Conservation (phyloP, 2,329 filamentous ascomycete species). For the Aureobasidium namibiae region DNA sequence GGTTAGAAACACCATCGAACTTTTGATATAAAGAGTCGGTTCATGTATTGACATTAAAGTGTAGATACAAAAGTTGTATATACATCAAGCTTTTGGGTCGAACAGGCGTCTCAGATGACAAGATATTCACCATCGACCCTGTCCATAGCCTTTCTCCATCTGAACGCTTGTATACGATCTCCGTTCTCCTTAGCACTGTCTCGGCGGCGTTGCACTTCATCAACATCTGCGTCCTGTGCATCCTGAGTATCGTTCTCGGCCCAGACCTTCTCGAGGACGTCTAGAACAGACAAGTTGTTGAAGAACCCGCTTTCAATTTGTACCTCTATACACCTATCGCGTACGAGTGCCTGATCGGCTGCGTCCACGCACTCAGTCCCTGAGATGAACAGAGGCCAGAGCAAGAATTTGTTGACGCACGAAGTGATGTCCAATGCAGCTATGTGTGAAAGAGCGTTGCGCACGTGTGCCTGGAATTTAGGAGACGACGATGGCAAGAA, state of each 20-base stretch:
- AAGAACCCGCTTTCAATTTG: slow-evolving; percentile 85
- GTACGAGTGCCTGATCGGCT: slow-evolving; percentile 68
- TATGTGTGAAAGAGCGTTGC: slow-evolving; percentile 75
- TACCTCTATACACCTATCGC: slow-evolving; percentile 74
- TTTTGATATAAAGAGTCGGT: too few relatives aligned
- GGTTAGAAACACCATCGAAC: too few relatives aligned
- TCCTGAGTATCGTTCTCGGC: slow-evolving; percentile 25
- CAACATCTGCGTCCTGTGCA: slow-evolving; percentile 19
- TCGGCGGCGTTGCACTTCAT: slow-evolving; percentile 22
- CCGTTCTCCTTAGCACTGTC: slow-evolving; percentile 18
- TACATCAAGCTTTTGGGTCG: background rate
- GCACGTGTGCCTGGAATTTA: slow-evolving; percentile 76
- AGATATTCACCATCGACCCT: slow-evolving; percentile 44
- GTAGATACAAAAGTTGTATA: background rate
- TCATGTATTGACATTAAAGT: background rate
- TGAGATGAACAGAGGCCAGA: slow-evolving; percentile 88
- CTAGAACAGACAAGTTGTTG: slow-evolving; percentile 81
- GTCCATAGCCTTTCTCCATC: slow-evolving; percentile 45
- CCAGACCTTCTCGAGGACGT: slow-evolving; percentile 83
- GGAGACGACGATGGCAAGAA: slow-evolving; percentile 62
- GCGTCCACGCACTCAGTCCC: slow-evolving; percentile 83
- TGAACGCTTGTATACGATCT: slow-evolving; percentile 33
- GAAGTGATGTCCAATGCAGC: slow-evolving; percentile 65
- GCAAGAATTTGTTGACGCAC: slow-evolving; percentile 74
- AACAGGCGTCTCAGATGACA: slow-evolving; percentile 32